These are phyloP conservation scores for Trichoderma sp. DNA, from an alignment of 2,329 filamentous ascomycete species.

Conservation along the genomic window DNA sequence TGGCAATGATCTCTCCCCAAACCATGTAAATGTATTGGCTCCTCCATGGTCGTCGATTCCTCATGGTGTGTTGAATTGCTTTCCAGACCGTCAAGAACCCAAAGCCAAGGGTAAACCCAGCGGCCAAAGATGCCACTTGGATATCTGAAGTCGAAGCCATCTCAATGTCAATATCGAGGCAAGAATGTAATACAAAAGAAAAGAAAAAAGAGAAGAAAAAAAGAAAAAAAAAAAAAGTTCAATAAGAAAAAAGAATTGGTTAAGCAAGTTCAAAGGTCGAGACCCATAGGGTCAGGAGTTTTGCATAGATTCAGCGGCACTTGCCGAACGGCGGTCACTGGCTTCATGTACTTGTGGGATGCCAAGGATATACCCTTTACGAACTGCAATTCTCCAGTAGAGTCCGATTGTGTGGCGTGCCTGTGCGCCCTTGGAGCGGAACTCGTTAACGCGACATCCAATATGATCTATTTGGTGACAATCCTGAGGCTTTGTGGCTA, in stretches of 20 bases:
- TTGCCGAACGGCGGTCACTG: neutral
- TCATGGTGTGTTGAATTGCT: constrained; percentile 3
- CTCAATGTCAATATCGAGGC: neutral
- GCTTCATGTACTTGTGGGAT: neutral
- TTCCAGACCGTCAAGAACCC: constrained; percentile 9
- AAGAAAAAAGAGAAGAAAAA: neutral
- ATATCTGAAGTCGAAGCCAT: constrained; percentile 10
- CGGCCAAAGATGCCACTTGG: constrained; percentile 8
- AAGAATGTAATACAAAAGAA: neutral
- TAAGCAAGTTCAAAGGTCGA: neutral
- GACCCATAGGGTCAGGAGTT: neutral
- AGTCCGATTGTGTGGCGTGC: neutral
- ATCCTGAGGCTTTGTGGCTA: neutral
- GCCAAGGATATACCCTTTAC: neutral
- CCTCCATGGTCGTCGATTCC: constrained; percentile 15
- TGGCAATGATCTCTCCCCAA: constrained; percentile 27
- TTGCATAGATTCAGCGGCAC: neutral
- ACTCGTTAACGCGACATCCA: neutral
- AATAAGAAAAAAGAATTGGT: neutral
- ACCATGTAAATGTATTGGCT: constrained; percentile 30
- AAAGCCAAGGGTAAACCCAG: constrained; percentile 10
- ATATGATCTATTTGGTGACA: neutral
- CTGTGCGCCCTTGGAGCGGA: neutral
- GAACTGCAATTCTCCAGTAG: neutral
- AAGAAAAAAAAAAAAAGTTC: neutral